Conservation (phyloP, 768 basidiomycete genomes). For the Leccinum longicurvipes region DNA sequence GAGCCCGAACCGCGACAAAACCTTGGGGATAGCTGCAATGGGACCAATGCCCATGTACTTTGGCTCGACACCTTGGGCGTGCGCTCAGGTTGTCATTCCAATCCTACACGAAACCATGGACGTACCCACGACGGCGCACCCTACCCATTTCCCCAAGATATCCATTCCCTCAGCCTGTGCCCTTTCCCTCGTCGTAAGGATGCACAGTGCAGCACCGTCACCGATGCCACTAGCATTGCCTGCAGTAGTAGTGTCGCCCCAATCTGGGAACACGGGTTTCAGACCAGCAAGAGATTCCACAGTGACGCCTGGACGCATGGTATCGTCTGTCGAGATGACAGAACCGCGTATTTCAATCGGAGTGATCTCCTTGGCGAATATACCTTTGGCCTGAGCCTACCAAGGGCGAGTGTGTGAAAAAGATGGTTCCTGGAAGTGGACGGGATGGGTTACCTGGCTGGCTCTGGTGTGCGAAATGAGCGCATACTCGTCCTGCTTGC, state of each 20-base stretch:
- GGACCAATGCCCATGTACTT: slow-evolving; percentile 78
- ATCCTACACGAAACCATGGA: background rate
- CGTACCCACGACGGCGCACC: slow-evolving; percentile 72
- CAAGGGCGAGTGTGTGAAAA: background rate
- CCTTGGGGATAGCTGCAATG: slow-evolving; percentile 65
- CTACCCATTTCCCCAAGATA: slow-evolving; percentile 81
- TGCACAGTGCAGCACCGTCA: slow-evolving; percentile 85
- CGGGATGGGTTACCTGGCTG: slow-evolving; percentile 41
- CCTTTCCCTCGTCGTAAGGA: slow-evolving; percentile 75
- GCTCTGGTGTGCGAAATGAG: slow-evolving; percentile 85
- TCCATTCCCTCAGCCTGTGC: slow-evolving; percentile 76
- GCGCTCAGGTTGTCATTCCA: slow-evolving; percentile 4
- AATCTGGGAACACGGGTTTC: slow-evolving; percentile 85
- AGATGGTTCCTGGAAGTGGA: background rate
- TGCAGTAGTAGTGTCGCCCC: slow-evolving; percentile 74
- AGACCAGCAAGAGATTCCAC: slow-evolving; percentile 70
- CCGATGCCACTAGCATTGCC: slow-evolving; percentile 89
- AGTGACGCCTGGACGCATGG: slow-evolving; percentile 82
- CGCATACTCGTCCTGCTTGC: slow-evolving; percentile 88
- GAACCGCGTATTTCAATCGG: slow-evolving; percentile 74
- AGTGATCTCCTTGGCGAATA: slow-evolving; percentile 86
- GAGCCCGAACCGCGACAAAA: slow-evolving; percentile 59
- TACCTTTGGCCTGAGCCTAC: slow-evolving; percentile 64
- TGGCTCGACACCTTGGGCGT: slow-evolving; percentile 61
- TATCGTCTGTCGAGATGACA: slow-evolving; percentile 74